phyloP scores from a whole-genome alignment of 345 rosid species.

The Populus nigra region DNA sequence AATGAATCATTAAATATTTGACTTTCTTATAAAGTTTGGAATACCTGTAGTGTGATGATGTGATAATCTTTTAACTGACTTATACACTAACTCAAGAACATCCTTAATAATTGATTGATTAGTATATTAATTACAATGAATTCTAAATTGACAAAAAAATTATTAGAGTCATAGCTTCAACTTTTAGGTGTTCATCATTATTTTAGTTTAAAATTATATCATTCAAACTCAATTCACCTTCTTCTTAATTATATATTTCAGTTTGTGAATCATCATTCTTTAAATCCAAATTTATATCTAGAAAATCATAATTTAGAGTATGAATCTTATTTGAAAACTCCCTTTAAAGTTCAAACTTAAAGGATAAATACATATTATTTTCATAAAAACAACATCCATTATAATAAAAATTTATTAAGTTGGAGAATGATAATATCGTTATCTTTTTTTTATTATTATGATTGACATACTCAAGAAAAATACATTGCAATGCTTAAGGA shows the following conservation, averaged over 20 bases:
- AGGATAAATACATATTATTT: background rate
- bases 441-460: background rate
- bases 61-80: too few species aligned
- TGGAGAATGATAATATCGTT: background rate
- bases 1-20: background rate
- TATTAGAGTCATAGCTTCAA: background rate
- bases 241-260: background rate
- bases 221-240: background rate
- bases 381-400: conserved; percentile 4
- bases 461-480: background rate
- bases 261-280: too few species aligned
- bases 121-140: background rate
- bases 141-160: too few species aligned
- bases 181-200: background rate
- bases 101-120: background rate
- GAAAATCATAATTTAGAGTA: background rate
- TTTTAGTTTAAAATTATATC: too few species aligned
- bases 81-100: background rate
- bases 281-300: background rate
- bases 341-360: background rate
- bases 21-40: background rate
- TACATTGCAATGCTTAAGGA: background rate
- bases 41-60: too few species aligned
- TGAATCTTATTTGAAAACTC: background rate
- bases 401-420: background rate